Base-by-base conservation (phyloP, 129 eudicot species). In the Flaveria robusta region DNA sequence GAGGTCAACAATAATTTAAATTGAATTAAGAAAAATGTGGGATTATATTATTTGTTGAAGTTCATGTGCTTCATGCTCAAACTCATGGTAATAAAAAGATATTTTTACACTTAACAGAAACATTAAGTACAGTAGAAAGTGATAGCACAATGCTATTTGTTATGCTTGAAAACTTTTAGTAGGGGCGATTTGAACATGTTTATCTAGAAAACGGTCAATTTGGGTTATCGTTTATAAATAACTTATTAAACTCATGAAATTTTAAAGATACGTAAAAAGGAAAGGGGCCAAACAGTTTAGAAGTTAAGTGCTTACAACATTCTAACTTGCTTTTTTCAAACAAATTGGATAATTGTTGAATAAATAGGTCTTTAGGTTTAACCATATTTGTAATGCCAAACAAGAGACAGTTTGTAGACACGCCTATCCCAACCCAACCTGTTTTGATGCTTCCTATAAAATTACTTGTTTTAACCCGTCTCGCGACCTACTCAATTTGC, bases 1-100 rank as follows among this genome's bases (percentile, higher is more conserved):
- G 50, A 52, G 46, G 74, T 69, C 56, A 87, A 43, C 18, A 77
- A 56, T 68, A 74, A 72, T n/a, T 75, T 46, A 24, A 55, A 75
- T 52, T 74, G 72, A 79, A 59, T 60, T 55, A 56, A 42, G 3
- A 41, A 83, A 69, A 45, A 26, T 6, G 34, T 26, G 50, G 12
- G 13, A 2, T 45, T 29, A 62, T 58, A 70, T 70, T 58, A 26
- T 29, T n/a, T 23, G 54, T 52, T 23, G 31, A 4, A 47, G 34
- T 78, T 60, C 23, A 51, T 51, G 58, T 51, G 58, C 41, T 13
- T 62, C 23, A 37, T 29, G 60, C 55, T 66, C 74, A n/a, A 9
- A 39, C 22, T 39, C 15, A 66, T 23, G 31, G 76, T n/a, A 66
- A 22, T 15, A 55, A 12, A 49, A 45, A 20, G 47, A 52, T 31